Evolutionary conservation across 192 early-diverging fungal species (phyloP).

Genomic region (Pilaira anomala): DNA sequence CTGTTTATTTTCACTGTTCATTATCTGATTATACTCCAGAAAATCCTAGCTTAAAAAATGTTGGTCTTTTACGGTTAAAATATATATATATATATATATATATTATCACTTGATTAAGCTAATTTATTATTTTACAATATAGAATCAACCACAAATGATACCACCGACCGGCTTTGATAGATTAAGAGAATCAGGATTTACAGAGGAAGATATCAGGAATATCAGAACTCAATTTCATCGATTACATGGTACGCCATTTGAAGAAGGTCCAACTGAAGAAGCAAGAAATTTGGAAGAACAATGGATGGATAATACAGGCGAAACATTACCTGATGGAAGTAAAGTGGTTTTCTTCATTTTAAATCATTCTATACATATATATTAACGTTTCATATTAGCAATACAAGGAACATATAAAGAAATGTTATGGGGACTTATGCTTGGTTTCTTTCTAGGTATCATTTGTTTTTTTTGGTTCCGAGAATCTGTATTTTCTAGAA

Average conservation of each 20-base stretch:
- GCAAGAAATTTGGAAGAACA: conserved; percentile 48
- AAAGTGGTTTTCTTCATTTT: conserved; percentile 33
- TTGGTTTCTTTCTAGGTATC: conserved; percentile 56
- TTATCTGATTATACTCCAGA: conserved; percentile 43
- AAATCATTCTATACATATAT: not conserved
- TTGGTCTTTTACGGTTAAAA: no score
- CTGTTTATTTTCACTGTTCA: conserved; percentile 54
- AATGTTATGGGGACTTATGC: conserved; percentile 52
- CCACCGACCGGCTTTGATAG: conserved; percentile 54
- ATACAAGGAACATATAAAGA: conserved; percentile 49
- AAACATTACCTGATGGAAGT: conserved; percentile 55
- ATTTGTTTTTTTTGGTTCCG: conserved; percentile 53
- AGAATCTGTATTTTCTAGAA: conserved; percentile 47
- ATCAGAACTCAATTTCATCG: conserved; percentile 55
- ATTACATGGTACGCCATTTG: conserved; percentile 39
- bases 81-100: not conserved
- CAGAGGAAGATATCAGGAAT: conserved; percentile 53
- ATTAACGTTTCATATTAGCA: conserved; percentile 8
- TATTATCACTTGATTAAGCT: not conserved
- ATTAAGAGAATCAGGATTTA: conserved; percentile 54
- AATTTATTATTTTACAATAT: not conserved
- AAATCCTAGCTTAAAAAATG: conserved; percentile 2
- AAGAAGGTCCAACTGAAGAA: conserved; percentile 30
- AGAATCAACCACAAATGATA: conserved; percentile 39
- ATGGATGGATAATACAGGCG: conserved; percentile 56